These are phyloP conservation scores for Golubevia sp. DNA, from an alignment of 1,284 basidiomycete genomes.

Conservation along the genomic window DNA sequence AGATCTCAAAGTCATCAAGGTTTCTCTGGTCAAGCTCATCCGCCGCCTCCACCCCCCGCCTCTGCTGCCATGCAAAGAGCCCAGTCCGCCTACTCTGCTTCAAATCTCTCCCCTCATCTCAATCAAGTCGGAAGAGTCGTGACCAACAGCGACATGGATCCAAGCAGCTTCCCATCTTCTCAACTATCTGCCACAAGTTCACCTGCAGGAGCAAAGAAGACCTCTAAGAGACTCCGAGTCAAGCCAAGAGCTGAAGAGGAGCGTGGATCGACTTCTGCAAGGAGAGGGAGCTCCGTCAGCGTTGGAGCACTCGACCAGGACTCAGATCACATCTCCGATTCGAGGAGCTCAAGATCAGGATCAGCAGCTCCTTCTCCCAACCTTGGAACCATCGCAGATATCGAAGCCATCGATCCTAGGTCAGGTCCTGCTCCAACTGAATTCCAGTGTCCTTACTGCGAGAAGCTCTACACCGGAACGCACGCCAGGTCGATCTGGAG, in stretches of 20 bases:
- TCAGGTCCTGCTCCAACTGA: neutral
- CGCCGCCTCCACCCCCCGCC: too few species aligned
- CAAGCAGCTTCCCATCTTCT: neutral
- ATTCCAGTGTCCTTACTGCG: neutral
- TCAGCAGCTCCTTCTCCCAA: neutral
- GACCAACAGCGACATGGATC: neutral
- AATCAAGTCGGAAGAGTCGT: neutral
- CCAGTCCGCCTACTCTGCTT: too few species aligned
- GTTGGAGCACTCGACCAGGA: too few species aligned
- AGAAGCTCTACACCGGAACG: neutral
- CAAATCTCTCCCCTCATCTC: too few species aligned
- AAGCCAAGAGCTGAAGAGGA: neutral
- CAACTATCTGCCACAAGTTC: neutral
- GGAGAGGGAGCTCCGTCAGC: neutral
- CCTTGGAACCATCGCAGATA: neutral
- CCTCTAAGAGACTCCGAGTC: neutral
- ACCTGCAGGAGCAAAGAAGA: neutral
- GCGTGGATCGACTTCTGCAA: neutral
- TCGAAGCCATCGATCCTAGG: neutral
- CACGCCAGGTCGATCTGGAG: neutral
- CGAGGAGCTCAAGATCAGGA: neutral
- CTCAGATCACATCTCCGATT: neutral
- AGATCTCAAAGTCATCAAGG: too few species aligned
- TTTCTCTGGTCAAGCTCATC: too few species aligned
- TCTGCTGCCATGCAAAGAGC: too few species aligned